These are phyloP conservation scores for Lipomyces sp. DNA, from an alignment of 805 yeast species.

Conservation along the genomic window DNA sequence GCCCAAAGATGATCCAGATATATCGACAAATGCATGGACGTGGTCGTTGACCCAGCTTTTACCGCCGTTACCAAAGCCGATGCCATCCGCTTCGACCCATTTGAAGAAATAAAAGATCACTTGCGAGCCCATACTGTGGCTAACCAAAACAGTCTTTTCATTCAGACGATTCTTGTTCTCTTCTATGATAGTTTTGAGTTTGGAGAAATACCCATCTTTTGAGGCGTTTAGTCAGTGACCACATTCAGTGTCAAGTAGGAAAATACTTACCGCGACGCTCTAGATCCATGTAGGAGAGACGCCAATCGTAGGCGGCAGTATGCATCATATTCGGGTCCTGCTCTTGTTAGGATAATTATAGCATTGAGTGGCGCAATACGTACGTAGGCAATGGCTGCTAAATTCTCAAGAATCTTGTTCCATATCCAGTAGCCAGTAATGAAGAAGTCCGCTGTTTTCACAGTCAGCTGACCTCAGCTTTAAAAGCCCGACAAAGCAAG, in stretches of 20 bases:
- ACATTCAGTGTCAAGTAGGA: neutral
- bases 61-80: constrained; percentile 89
- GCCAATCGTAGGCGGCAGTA: constrained; percentile 96
- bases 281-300: constrained; percentile 84
- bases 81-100: constrained; percentile 94
- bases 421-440: constrained; percentile 99
- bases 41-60: constrained; percentile 82
- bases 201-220: constrained; percentile 55
- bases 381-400: constrained; percentile 86
- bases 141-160: constrained; percentile 72
- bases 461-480: neutral
- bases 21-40: constrained; percentile 79
- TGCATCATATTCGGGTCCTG: constrained; percentile 82
- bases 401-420: constrained; percentile 92
- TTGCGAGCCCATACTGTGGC: constrained; percentile 98
- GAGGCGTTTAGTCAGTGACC: neutral
- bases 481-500: neutral
- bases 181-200: constrained; percentile 76
- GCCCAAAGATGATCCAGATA: constrained; percentile 88
- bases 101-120: constrained; percentile 84
- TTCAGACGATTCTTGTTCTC: constrained; percentile 56
- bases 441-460: constrained; percentile 77
- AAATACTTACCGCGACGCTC: constrained; percentile 81
- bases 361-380: neutral
- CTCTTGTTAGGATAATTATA: neutral